A percentile compares a stretch with the other conserved stretches of the same genome.
phyloP scores from a whole-genome alignment of 306 rosid genomes.

The Sophora flavescens region DNA sequence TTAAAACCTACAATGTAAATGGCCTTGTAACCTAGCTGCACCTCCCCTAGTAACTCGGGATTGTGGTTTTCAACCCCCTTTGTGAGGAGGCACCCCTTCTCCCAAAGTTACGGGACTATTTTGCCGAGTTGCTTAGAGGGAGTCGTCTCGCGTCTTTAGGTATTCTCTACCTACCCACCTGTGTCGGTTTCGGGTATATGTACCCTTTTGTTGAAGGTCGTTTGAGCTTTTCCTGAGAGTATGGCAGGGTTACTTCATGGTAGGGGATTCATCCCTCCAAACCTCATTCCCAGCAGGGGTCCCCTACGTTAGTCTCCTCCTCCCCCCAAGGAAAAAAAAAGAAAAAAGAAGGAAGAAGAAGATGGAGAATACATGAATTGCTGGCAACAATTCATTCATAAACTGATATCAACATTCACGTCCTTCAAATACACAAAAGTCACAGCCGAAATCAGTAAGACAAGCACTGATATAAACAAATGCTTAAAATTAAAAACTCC shows the following conservation, averaged over 20 bases:
- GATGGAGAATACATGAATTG: background rate
- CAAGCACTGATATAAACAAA: slow-evolving; percentile 52
- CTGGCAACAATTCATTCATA: slow-evolving; percentile 22
- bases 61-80: background rate
- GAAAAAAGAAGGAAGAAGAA: background rate
- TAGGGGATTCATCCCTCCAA: background rate
- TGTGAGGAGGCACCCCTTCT: too few species aligned
- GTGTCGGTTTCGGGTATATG: too few species aligned
- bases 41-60: slow-evolving; percentile 4
- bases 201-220: too few species aligned
- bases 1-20: slow-evolving; percentile 29
- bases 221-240: too few species aligned
- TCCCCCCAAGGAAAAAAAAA: background rate
- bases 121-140: too few species aligned
- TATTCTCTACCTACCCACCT: too few species aligned
- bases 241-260: too few species aligned
- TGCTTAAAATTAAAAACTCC: slow-evolving; percentile 71
- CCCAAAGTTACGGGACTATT: too few species aligned
- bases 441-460: slow-evolving; percentile 60
- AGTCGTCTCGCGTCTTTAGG: too few species aligned
- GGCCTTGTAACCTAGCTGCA: slow-evolving; percentile 35
- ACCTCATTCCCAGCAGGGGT: background rate
- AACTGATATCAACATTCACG: slow-evolving; percentile 41
- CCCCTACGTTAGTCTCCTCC: background rate
- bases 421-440: slow-evolving; percentile 49